A percentile compares a stretch with the other conserved stretches of the same genome.
These are phyloP conservation scores for Albatrellus sp. DNA, from an alignment of 1,284 basidiomycete species.

Conservation along the genomic window DNA sequence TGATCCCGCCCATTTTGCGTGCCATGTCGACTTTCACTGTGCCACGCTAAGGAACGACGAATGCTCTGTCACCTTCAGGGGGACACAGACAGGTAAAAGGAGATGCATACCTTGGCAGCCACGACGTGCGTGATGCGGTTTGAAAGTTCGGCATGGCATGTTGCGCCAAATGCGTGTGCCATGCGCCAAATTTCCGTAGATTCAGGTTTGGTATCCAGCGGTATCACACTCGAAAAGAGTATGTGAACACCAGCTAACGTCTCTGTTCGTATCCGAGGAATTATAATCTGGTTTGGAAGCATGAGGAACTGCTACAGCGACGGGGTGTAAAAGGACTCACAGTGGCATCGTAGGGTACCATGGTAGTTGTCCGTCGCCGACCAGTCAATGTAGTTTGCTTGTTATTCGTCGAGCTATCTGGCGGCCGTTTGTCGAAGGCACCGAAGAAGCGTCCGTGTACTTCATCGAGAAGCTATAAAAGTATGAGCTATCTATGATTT, in stretches of 20 bases:
- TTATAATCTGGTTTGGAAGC: slow-evolving; percentile 50
- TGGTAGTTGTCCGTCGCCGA: slow-evolving; percentile 14
- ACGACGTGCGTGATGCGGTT: slow-evolving; percentile 82
- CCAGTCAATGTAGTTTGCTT: slow-evolving; percentile 22
- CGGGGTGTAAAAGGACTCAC: slow-evolving; percentile 27
- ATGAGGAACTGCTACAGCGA: slow-evolving; percentile 6
- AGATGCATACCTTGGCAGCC: slow-evolving; percentile 57
- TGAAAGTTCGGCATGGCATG: slow-evolving; percentile 59
- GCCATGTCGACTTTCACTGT: slow-evolving; percentile 88
- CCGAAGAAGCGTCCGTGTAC: slow-evolving; percentile 71
- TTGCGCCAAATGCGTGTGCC: slow-evolving; percentile 83
- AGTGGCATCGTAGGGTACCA: slow-evolving; percentile 42
- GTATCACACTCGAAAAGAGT: slow-evolving; percentile 90
- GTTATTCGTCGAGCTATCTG: slow-evolving; percentile 16
- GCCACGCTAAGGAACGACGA: slow-evolving; percentile 39
- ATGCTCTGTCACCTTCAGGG: slow-evolving; percentile 2
- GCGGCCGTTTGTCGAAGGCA: slow-evolving; percentile 38
- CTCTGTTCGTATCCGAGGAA: slow-evolving; percentile 66
- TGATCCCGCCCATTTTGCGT: slow-evolving; percentile 51
- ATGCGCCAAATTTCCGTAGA: slow-evolving; percentile 81
- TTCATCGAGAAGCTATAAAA: slow-evolving; percentile 54
- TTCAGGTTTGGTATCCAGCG: slow-evolving; percentile 70
- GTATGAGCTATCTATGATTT: slow-evolving; percentile 1
- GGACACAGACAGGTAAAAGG: not conserved
- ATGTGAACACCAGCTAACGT: slow-evolving; percentile 72